These are phyloP conservation scores for Candida nitratophila DNA, from an alignment of 805 yeast genomes.

Conservation along the genomic window DNA sequence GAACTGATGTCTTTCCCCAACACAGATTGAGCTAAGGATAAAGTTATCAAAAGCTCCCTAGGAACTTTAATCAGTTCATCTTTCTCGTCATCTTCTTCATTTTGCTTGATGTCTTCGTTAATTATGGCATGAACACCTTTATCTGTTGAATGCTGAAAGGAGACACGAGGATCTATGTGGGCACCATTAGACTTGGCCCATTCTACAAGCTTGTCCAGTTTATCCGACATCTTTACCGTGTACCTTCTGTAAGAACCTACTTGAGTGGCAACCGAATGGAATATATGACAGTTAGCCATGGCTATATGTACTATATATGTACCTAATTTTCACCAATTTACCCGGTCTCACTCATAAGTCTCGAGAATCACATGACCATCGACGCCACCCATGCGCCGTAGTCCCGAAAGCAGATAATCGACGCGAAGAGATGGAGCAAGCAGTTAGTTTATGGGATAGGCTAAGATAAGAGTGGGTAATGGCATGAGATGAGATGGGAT, in stretches of 20 bases:
- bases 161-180: slow-evolving; percentile 24
- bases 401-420: no score
- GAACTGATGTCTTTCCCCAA: slow-evolving; percentile 13
- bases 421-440: no score
- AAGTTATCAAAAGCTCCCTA: slow-evolving; percentile 28
- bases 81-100: not conserved
- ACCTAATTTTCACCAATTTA: not conserved
- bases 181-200: slow-evolving; percentile 33
- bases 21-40: slow-evolving; percentile 24
- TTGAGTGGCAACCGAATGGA: no score
- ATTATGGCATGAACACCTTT: slow-evolving; percentile 31
- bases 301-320: no score
- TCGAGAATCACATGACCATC: no score
- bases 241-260: no score
- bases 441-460: no score
- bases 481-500: no score
- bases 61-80: slow-evolving; percentile 31
- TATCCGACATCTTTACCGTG: not conserved
- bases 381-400: no score
- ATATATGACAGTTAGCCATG: no score
- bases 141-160: slow-evolving; percentile 22
- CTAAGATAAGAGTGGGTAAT: no score
- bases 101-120: slow-evolving; percentile 3
- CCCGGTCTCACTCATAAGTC: no score
- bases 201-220: slow-evolving; percentile 15